Conservation (phyloP, 2,329 filamentous ascomycete genomes). For the Aphanocladium album region DNA sequence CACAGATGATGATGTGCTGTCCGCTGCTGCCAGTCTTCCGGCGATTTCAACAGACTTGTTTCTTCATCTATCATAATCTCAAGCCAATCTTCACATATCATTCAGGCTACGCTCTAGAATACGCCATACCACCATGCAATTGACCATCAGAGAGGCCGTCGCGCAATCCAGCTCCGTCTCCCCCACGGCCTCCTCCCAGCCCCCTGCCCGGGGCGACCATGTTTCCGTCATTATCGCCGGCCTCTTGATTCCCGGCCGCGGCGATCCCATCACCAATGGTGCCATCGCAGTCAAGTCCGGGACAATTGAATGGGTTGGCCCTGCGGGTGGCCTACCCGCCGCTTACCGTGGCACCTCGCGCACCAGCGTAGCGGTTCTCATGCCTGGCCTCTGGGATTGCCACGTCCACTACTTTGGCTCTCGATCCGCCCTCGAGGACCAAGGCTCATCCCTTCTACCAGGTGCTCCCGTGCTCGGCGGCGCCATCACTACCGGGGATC, state of each 20-base stretch:
- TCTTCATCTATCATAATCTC: too few species aligned
- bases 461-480: slow-evolving; percentile 30
- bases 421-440: slow-evolving; percentile 15
- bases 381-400: slow-evolving; percentile 48
- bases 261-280: slow-evolving; percentile 34
- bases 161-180: too few species aligned
- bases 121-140: too few species aligned
- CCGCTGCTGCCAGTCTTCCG: too few species aligned
- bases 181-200: too few species aligned
- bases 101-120: too few species aligned
- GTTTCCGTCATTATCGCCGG: slow-evolving; percentile 23
- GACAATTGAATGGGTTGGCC: slow-evolving; percentile 37
- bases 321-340: slow-evolving; percentile 23
- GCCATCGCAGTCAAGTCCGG: slow-evolving; percentile 34
- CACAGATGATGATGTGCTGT: too few species aligned
- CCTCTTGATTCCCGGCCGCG: slow-evolving; percentile 44
- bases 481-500: slow-evolving; percentile 36
- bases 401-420: slow-evolving; percentile 38
- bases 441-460: slow-evolving; percentile 16
- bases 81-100: too few species aligned
- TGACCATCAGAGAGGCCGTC: too few species aligned
- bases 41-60: too few species aligned
- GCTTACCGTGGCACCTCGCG: slow-evolving; percentile 26
- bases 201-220: background rate
- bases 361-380: slow-evolving; percentile 34